phyloP scores from a whole-genome alignment of 192 early-diverging fungal species.

The Backusella luteola region DNA sequence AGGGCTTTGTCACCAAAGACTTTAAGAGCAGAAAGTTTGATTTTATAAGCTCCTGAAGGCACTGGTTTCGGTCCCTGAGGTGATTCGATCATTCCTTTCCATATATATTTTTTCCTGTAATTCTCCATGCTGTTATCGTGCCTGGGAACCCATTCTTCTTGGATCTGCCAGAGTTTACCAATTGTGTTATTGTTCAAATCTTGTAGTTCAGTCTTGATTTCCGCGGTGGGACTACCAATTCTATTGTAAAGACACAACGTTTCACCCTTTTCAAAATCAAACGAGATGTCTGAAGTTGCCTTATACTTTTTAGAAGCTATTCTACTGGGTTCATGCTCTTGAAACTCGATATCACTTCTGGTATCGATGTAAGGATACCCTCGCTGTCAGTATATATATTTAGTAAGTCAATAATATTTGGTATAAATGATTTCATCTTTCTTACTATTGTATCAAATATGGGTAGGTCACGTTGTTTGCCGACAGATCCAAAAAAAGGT shows the following conservation, averaged over 20 bases:
- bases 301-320: neutral
- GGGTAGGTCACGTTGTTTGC: constrained; percentile 38
- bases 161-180: constrained; percentile 16
- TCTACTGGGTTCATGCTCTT: neutral
- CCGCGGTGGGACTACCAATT: constrained; percentile 13
- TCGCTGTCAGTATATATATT: neutral
- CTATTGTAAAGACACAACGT: constrained; percentile 3
- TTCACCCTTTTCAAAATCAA: neutral
- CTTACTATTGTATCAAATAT: constrained; percentile 36
- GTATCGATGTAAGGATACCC: constrained; percentile 28
- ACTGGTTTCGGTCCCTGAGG: neutral
- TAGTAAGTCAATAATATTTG: neutral
- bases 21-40: constrained; percentile 21
- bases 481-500: constrained; percentile 42
- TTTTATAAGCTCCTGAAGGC: constrained; percentile 16
- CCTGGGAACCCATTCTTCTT: constrained; percentile 13
- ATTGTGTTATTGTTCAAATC: neutral
- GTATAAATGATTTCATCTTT: neutral
- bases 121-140: constrained; percentile 19
- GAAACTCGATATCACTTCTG: neutral
- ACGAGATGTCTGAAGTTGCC: neutral
- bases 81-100: neutral
- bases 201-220: neutral
- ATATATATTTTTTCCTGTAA: neutral
- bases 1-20: constrained; percentile 17